Percentiles rank a stretch among this genome's conserved stretches.
Evolutionary conservation across 495 filamentous ascomycete species (phyloP).

Genomic region (Halenospora varia): DNA sequence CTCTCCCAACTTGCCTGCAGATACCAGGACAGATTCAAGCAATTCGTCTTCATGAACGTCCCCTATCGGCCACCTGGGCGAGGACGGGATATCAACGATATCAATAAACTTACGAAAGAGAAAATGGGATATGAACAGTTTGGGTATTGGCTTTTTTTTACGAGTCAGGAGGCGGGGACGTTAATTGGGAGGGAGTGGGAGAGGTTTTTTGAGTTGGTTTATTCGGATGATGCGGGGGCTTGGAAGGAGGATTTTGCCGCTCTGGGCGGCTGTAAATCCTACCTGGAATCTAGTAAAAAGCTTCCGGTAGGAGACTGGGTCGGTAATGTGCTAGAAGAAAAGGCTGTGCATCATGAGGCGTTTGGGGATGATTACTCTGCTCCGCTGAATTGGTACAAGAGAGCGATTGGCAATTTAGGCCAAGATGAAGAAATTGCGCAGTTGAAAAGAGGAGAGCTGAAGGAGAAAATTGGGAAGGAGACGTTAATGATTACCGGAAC

Average conservation of each 20-base stretch:
- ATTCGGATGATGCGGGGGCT: conserved; percentile 6
- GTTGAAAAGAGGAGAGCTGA: conserved; percentile 8
- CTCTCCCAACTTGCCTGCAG: conserved; percentile 8
- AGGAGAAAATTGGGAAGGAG: conserved; percentile 7
- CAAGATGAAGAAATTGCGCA: conserved; percentile 7
- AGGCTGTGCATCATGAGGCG: conserved; percentile 10
- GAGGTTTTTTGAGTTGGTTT: conserved; percentile 13
- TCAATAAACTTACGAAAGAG: conserved; percentile 11
- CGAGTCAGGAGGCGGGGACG: background rate
- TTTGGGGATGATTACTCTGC: conserved; percentile 17
- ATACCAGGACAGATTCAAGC: conserved; percentile 11
- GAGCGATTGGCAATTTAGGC: conserved; percentile 4
- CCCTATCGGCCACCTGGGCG: conserved; percentile 14
- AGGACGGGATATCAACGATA: conserved; percentile 11
- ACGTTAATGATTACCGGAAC: conserved; percentile 14
- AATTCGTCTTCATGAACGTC: conserved; percentile 18
- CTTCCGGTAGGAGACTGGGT: conserved; percentile 7
- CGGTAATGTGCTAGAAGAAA: conserved; percentile 6
- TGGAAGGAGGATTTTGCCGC: conserved; percentile 20
- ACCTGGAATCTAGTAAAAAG: background rate
- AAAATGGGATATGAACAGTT: conserved; percentile 16
- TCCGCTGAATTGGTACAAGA: conserved; percentile 24
- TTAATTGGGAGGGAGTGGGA: conserved; percentile 11
- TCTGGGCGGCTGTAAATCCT: conserved; percentile 9
- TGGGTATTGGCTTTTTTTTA: conserved; percentile 22